Evolutionary conservation across 768 basidiomycete species (phyloP), one percentile per base, ranked within the genome.

Genomic region (Leccinum barrowsii): DNA sequence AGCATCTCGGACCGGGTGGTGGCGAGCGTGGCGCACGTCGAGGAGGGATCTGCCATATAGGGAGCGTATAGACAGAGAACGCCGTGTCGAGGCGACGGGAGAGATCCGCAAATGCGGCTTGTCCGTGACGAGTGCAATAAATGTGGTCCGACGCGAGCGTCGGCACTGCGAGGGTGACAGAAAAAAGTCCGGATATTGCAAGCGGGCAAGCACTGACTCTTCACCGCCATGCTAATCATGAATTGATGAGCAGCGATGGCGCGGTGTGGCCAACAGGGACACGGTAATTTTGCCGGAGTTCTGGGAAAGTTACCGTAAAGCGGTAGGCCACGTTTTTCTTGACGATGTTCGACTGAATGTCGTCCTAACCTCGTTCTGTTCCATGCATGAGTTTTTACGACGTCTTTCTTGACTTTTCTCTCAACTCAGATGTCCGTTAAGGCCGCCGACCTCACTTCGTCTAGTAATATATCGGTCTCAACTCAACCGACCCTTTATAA

Each of bases 1-100:
- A 73, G 68, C 13, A 87, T 96, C 56, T 76, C 81, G 30, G 75
- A 75, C 48, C 74, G 76, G 19, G 63, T 84, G 12, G 61, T 80
- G n/a, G 67, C 68, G 55, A 65, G 63, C 32, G 34, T 80, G 49
- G 59, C 58, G 1, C 40, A 54, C 6, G 56, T 67, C 32, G 66
- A 61, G 34, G 55, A 55, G 26, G 48, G 40, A 48, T 62, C 54
- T 21, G 26, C 52, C 15, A 34, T 62, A 32, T 32, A 32, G 32
- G 28, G 30, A 49, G 8, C 8, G 28, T 19, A 47, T 60, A 53
- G 47, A 40, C 19, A 44, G 42, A 42, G 40, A 44, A 40, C 40
- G 17, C 40, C 40, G 40, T 30, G 28, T 37, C 37, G 37, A 17
- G 37, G 12, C 17, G 37, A 17, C 37, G 17, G 17, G 50, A 26